Conservation (phyloP, 495 filamentous ascomycete genomes). For the Umbilicaria muhlenbergii region DNA sequence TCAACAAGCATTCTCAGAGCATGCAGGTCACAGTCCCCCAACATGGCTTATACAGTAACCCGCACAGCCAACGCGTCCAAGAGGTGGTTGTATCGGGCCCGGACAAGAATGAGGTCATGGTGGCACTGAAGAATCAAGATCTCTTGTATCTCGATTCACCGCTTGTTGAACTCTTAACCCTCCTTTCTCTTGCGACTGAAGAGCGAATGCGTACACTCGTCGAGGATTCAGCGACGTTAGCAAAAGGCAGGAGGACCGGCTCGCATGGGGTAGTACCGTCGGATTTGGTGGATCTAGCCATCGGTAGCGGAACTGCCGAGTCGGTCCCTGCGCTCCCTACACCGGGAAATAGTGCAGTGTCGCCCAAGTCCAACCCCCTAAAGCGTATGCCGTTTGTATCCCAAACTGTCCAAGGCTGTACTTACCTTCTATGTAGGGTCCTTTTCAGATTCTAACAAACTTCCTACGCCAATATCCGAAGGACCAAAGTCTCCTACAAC, state of each 20-base stretch:
- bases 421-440: slow-evolving; percentile 20
- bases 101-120: slow-evolving; percentile 30
- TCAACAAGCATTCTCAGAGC: slow-evolving; percentile 28
- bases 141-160: slow-evolving; percentile 48
- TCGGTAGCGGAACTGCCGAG: slow-evolving; percentile 20
- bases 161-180: slow-evolving; percentile 56
- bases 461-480: slow-evolving; percentile 9
- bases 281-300: slow-evolving; percentile 55
- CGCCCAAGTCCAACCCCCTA: slow-evolving; percentile 33
- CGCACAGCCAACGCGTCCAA: slow-evolving; percentile 19
- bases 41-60: slow-evolving; percentile 39
- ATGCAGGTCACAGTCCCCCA: slow-evolving; percentile 42
- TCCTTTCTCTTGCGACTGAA: slow-evolving; percentile 60
- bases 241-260: slow-evolving; percentile 49
- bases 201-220: slow-evolving; percentile 52
- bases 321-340: slow-evolving; percentile 12
- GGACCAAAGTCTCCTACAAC: slow-evolving; percentile 8
- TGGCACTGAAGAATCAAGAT: slow-evolving; percentile 39
- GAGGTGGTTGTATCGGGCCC: slow-evolving; percentile 8
- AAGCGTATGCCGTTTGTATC: slow-evolving; percentile 37
- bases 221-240: slow-evolving; percentile 50
- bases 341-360: slow-evolving; percentile 25
- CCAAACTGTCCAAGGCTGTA: background rate
- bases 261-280: slow-evolving; percentile 54
- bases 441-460: slow-evolving; percentile 13